Percentiles rank a stretch among this genome's conserved stretches.
Conservation (phyloP, 129 eudicot species). For the Kitagawia praeruptora region DNA sequence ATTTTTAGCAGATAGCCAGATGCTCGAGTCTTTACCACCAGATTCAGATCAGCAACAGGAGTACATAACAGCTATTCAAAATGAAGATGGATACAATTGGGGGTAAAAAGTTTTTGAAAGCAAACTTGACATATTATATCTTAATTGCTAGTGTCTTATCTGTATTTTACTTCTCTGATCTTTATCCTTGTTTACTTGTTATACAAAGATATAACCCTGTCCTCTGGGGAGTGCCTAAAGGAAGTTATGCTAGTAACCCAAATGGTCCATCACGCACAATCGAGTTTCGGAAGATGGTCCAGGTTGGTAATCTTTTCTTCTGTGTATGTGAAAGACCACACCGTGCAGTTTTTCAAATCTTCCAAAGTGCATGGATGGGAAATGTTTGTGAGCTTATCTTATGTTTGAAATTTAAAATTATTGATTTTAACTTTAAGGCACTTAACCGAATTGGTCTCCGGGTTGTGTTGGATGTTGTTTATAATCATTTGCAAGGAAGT, state of each 20-base stretch:
- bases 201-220: slow-evolving; percentile 72
- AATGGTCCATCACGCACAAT: slow-evolving; percentile 60
- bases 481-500: slow-evolving; percentile 80
- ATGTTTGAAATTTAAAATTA: background rate
- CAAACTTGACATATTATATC: background rate
- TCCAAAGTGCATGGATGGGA: background rate
- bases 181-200: background rate
- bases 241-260: slow-evolving; percentile 91
- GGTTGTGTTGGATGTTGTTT: slow-evolving; percentile 90
- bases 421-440: slow-evolving; percentile 44
- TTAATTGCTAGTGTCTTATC: background rate
- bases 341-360: background rate
- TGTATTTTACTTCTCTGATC: background rate
- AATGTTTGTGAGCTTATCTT: background rate
- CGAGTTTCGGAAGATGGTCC: slow-evolving; percentile 96
- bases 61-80: slow-evolving; percentile 61
- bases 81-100: slow-evolving; percentile 93
- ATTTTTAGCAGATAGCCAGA: slow-evolving; percentile 45
- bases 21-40: slow-evolving; percentile 66
- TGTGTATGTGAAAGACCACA: background rate
- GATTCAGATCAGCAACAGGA: slow-evolving; percentile 91
- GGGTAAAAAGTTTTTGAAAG: slow-evolving; percentile 44
- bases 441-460: slow-evolving; percentile 76
- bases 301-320: slow-evolving; percentile 33
- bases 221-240: slow-evolving; percentile 96